These are phyloP conservation scores for Yamadazyma paraphyllophila DNA, from an alignment of 805 yeast genomes.

Conservation along the genomic window DNA sequence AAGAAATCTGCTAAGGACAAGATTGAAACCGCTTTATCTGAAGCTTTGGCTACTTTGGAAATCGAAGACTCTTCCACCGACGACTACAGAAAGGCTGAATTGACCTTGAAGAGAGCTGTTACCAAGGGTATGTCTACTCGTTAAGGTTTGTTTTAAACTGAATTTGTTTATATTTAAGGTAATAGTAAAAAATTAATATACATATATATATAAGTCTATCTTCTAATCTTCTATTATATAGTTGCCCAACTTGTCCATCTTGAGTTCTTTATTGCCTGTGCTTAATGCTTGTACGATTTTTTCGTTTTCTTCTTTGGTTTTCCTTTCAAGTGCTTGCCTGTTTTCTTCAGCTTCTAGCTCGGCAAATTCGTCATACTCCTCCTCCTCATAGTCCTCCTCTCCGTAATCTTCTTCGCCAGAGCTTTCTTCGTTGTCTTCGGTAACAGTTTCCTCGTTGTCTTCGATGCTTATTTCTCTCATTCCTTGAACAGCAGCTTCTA, in stretches of 20 bases:
- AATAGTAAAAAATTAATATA: slow-evolving; percentile 10
- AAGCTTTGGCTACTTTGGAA: slow-evolving; percentile 96
- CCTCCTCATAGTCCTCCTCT: slow-evolving; percentile 31
- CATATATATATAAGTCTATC: slow-evolving; percentile 10
- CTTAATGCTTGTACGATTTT: slow-evolving; percentile 70
- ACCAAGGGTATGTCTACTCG: slow-evolving; percentile 99
- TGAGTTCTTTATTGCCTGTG: slow-evolving; percentile 59
- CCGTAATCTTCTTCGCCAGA: slow-evolving; percentile 25
- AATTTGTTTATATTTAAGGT: slow-evolving; percentile 12
- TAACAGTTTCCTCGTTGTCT: slow-evolving; percentile 29
- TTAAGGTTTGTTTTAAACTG: slow-evolving; percentile 44
- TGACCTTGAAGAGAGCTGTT: slow-evolving; percentile 97
- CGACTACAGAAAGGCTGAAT: slow-evolving; percentile 98
- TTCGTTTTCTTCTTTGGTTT: slow-evolving; percentile 36
- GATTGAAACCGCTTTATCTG: slow-evolving; percentile 97
- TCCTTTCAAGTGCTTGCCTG: slow-evolving; percentile 19
- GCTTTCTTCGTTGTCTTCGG: slow-evolving; percentile 49
- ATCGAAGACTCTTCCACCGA: slow-evolving; percentile 95
- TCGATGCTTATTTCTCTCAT: slow-evolving; percentile 49
- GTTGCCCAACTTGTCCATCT: slow-evolving; percentile 81
- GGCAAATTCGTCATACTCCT: slow-evolving; percentile 35
- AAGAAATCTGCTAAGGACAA: slow-evolving; percentile 96
- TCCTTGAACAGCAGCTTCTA: slow-evolving; percentile 71
- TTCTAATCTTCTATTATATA: slow-evolving; percentile 57
- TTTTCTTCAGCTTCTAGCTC: slow-evolving; percentile 10